Percentiles rank a stretch among this genome's conserved stretches.
Conservation (phyloP, 2,329 filamentous ascomycete species). For the Nemania sp. region DNA sequence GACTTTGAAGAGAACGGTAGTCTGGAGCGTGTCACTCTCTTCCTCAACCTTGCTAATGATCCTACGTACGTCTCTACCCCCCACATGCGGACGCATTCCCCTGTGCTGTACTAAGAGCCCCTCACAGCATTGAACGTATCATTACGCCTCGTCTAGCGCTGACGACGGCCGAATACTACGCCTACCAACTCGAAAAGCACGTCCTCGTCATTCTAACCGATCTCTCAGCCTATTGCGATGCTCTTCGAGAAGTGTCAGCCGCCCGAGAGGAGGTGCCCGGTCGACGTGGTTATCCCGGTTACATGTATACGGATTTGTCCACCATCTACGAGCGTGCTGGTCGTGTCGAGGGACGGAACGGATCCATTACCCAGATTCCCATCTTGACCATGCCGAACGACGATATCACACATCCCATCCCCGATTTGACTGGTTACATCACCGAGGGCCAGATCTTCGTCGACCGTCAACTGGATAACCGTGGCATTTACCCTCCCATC, state of each 20-base stretch:
- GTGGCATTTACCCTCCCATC: constrained; percentile 97
- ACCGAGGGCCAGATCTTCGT: constrained; percentile 99
- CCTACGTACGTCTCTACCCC: constrained; percentile 72
- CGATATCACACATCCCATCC: constrained; percentile 98
- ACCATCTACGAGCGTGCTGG: constrained; percentile 99
- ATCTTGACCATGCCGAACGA: constrained; percentile 99
- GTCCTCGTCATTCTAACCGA: constrained; percentile 98
- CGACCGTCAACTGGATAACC: constrained; percentile 91
- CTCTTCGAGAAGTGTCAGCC: constrained; percentile 96
- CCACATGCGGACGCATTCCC: not conserved
- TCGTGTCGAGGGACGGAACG: constrained; percentile 94
- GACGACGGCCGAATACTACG: constrained; percentile 99
- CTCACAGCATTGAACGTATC: constrained; percentile 89
- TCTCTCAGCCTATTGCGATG: constrained; percentile 97
- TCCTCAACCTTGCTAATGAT: constrained; percentile 99
- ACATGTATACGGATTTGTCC: constrained; percentile 99
- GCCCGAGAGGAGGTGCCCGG: constrained; percentile 98
- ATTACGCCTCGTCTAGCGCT: constrained; percentile 98
- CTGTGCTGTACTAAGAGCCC: constrained; percentile 26
- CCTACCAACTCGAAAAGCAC: constrained; percentile 99
- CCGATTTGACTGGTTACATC: constrained; percentile 98
- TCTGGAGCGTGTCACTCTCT: constrained; percentile 94
- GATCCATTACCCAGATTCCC: constrained; percentile 98
- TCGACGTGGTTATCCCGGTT: constrained; percentile 99
- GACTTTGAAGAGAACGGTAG: constrained; percentile 99